Evolutionary conservation across 805 yeast species (phyloP), one percentile per base, ranked within the genome.

Genomic region (Wilhelminamyces savonicus): DNA sequence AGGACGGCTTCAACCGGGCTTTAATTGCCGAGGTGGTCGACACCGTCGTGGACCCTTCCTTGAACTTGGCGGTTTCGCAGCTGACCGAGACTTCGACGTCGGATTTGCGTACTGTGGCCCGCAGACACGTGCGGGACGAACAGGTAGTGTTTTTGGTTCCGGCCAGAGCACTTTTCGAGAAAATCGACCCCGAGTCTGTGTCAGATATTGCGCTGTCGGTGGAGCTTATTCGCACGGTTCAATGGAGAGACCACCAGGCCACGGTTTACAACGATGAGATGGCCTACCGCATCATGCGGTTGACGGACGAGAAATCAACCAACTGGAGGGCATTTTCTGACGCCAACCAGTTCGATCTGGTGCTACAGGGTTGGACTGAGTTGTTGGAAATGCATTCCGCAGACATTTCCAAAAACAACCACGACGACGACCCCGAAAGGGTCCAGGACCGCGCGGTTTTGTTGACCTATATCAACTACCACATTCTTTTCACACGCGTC

Each of bases 381-480:
- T 74, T 83, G 1, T 64, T 78, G 33, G 79, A 72, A 21, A 53
- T 69, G 19, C 90, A 84, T 44, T 61, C 61, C 30, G 59, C 59
- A 11, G 78, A 73, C 42, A 64, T 80, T 41, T 70, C 67, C 6
- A 70, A 74, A 37, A 58, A 52, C 28, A 50, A 50, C 13, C 71
- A 66, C 30, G 69, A 60, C 11, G 71, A 67, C 27, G 80, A 71
- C 32, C 72, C 67, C 26, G 76, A 73, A 28, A 74, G 69, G 31
- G 73, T 72, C 27, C 86, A 85, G 52, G 75, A 79, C 41, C 71
- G 79, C 36, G 84, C 87, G 46, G 77, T 90, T 39, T 56, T 87
- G 24, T 60, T 76, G 33, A 82, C 96, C 0, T 90, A 71, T 54
- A 73, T 87, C 44, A 76, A 74, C 44, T 90, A 82, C 59, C 72